phyloP scores from a whole-genome alignment of 371 early-diverging fungal genomes.

The Mortierella sp. region DNA sequence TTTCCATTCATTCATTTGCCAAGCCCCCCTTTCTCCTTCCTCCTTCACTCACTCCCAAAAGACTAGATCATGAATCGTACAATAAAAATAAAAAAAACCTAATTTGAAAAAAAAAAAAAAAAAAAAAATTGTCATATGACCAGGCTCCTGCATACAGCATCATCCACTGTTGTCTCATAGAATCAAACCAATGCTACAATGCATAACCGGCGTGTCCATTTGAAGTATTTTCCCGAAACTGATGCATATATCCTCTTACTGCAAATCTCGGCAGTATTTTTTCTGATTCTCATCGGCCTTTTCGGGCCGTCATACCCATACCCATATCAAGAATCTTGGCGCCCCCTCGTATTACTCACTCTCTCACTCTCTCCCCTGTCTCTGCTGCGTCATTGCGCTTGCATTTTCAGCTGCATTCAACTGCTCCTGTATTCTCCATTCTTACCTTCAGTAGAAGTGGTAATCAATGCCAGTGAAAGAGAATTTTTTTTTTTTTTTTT shows the following conservation, averaged over 20 bases:
- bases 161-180: background rate
- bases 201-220: conserved; percentile 6
- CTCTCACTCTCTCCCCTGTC: no score
- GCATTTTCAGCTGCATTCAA: background rate
- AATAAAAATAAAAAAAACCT: background rate
- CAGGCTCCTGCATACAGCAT: background rate
- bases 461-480: background rate
- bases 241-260: background rate
- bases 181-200: background rate
- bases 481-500: conserved; percentile 18
- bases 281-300: background rate
- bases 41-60: background rate
- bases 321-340: background rate
- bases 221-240: conserved; percentile 3
- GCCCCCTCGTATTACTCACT: no score
- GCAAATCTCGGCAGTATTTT: conserved; percentile 1
- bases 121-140: conserved; percentile 12
- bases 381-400: conserved; percentile 5
- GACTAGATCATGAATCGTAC: background rate
- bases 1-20: no score
- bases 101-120: background rate
- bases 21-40: background rate
- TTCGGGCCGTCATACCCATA: background rate
- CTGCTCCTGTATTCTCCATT: background rate
- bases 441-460: background rate